Evolutionary conservation across 1,139 yeast species (phyloP).

Genomic region (Hemisphaericaspora xylanilytica): DNA sequence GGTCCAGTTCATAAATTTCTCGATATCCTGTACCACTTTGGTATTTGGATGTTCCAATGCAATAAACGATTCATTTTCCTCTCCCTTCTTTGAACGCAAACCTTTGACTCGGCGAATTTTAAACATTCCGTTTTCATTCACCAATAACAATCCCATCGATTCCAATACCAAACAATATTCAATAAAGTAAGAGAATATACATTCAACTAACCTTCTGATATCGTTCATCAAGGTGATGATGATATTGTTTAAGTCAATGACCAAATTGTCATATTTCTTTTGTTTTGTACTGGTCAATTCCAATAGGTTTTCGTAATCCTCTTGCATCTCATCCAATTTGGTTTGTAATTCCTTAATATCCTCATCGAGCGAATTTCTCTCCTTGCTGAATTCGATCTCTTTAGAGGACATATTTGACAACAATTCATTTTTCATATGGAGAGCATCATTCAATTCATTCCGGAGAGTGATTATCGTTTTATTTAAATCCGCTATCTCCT

Average conservation of each 20-base stretch:
- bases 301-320: slow-evolving; percentile 55
- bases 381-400: slow-evolving; percentile 57
- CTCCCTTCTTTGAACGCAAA: slow-evolving; percentile 40
- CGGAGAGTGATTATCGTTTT: slow-evolving; percentile 23
- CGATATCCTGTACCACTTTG: slow-evolving; percentile 29
- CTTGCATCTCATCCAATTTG: slow-evolving; percentile 33
- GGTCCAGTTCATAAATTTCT: slow-evolving; percentile 28
- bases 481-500: slow-evolving; percentile 21
- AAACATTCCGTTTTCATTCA: slow-evolving; percentile 34
- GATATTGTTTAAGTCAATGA: slow-evolving; percentile 27
- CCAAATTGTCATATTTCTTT: slow-evolving; percentile 27
- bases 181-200: slow-evolving; percentile 28
- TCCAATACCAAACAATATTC: slow-evolving; percentile 66
- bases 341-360: slow-evolving; percentile 46
- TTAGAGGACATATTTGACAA: slow-evolving; percentile 64
- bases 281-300: slow-evolving; percentile 34
- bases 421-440: slow-evolving; percentile 55
- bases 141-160: slow-evolving; percentile 70
- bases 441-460: slow-evolving; percentile 29
- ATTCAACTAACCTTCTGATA: slow-evolving; percentile 20
- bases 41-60: slow-evolving; percentile 26
- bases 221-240: slow-evolving; percentile 21
- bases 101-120: slow-evolving; percentile 71
- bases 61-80: slow-evolving; percentile 22
- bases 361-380: slow-evolving; percentile 46